A percentile compares a stretch with the other conserved stretches of the same genome.
Evolutionary conservation across 208 protist species (phyloP).

Genomic region (Phytomonas sp.): DNA sequence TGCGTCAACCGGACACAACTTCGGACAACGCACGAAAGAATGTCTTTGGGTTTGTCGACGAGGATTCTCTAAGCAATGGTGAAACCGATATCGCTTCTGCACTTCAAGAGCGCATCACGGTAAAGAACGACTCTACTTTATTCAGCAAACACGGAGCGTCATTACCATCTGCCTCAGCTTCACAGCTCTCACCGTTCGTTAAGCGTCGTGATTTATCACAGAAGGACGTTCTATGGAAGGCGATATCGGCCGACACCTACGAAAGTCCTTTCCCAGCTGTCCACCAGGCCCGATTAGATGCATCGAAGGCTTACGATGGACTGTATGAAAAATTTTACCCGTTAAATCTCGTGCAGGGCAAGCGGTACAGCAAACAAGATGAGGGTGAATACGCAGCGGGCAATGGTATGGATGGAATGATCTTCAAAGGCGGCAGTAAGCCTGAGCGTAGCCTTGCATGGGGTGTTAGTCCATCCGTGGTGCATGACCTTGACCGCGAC

Average conservation of each 20-base stretch:
- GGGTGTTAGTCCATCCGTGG: conserved; percentile 34
- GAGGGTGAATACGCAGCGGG: conserved; percentile 59
- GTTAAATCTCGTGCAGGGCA: conserved; percentile 48
- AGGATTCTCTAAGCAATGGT: conserved; percentile 21
- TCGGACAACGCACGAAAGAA: conserved; percentile 14
- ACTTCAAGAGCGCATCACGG: not conserved
- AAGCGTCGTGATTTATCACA: not conserved
- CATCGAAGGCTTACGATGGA: conserved; percentile 51
- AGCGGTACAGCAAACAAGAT: conserved; percentile 54
- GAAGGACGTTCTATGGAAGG: conserved; percentile 47
- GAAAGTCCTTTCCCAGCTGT: conserved; percentile 67
- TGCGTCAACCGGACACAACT: not conserved
- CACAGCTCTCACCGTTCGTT: not conserved
- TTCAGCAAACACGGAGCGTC: not conserved
- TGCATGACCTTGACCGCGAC: conserved; percentile 73
- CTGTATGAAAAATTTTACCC: conserved; percentile 45
- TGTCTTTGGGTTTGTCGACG: conserved; percentile 67
- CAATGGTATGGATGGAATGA: conserved; percentile 56
- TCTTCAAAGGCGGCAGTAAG: conserved; percentile 34
- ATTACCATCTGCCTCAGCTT: conserved; percentile 2
- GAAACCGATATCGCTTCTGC: not conserved
- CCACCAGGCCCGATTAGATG: conserved; percentile 83
- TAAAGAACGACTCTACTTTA: not conserved
- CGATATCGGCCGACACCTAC: conserved; percentile 56
- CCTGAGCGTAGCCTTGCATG: conserved; percentile 25